Base-by-base conservation (phyloP, 306 rosid species). In the Casuarina equisetifolia region DNA sequence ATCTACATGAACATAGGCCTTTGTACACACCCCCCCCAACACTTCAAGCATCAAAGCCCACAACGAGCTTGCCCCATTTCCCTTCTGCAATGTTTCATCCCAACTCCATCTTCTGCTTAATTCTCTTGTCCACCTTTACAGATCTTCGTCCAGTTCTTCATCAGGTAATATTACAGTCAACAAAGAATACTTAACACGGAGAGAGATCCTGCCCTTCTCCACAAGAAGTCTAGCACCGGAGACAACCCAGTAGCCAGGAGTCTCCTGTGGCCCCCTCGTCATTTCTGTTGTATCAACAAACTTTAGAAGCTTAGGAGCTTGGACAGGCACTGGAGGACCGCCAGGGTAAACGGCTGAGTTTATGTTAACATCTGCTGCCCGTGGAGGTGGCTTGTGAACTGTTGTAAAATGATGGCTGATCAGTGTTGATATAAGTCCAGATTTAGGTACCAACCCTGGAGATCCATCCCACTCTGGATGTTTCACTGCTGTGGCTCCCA, bases 201-300 rank as follows among this genome's bases (percentile, higher is more conserved):
- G 88, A 53, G 97, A 92, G 74, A 94, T 90, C 83, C 75, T 89
- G 13, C 97, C 97, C 89, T 92, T 94, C 76, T 94, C 98, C 16
- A 94, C 97, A 11, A 86, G 32, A 17, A 92, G 97, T 75, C 91
- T 94, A 73, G 98, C 98, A 61, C 98, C 98, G 9, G 98, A 89
- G 62, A 92, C 93, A 80, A 94, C 95, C 98, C 98, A 94, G 83
- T 94, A 94, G 53, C 98, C 98, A 20, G 98, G 98, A 84, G 82
- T 75, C 80, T 94, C 98, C 53, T 92, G 97, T 20, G 98, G 98
- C 66, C 98, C 98, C 85, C 98, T 83, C 19, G 84, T 84, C 97
- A 94, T 90, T 86, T 94, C 98, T n/a, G 95, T 87, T 12, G 97
- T 84, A 85, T 94, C 97, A 19, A 94, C 98, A 72, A 89, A 92